Evolutionary conservation across 768 basidiomycete genomes (phyloP), one percentile per base, ranked within the genome.

Genomic region (Lactarius hengduanensis): DNA sequence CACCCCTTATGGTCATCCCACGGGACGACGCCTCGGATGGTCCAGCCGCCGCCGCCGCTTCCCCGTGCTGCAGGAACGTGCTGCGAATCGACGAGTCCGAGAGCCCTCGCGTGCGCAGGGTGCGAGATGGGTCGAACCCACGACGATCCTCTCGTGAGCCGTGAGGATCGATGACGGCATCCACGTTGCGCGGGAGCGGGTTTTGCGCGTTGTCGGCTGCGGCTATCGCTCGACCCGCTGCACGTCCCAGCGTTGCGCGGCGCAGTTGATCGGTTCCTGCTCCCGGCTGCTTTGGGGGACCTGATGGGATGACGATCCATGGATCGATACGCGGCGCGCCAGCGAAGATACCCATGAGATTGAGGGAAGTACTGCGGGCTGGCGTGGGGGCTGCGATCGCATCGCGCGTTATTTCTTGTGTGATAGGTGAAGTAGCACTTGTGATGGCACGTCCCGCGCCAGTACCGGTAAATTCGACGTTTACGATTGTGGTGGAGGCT

Each of bases 71-170:
- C 66, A 86, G 78, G 77, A 91, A 96, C 0, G 92, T 92, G 4
- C 92, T 90, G 68, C 88, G 91, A 67, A 98, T 94, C 2, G 93
- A 96, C 0, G 94, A 96, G 74, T 98, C 96, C 2, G 92, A 94
- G 59, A 97, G 76, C 2, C 94, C 94, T 62, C 96, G 84, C 34
- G 89, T 83, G 45, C 86, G 84, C 8, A 95, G 79, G 20, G 87
- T 86, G 26, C 86, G 86, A 57, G 88, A 75, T 3, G 78, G 74
- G 11, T 73, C 65, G 80, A 4, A 82, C 78, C 45, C 84, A 65
- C 34, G 74, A 69, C 67, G 85, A 80, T 78, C 73, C 67, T 78
- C 83, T 80, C 11, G 73, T 76, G 45, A 75, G 77, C 41, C 80
- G 78, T 56, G 45, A 13, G 61, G 40, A 43, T 71, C 70, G 36